phyloP scores from a whole-genome alignment of 495 filamentous ascomycete genomes.

The Elasticomyces elasticus region DNA sequence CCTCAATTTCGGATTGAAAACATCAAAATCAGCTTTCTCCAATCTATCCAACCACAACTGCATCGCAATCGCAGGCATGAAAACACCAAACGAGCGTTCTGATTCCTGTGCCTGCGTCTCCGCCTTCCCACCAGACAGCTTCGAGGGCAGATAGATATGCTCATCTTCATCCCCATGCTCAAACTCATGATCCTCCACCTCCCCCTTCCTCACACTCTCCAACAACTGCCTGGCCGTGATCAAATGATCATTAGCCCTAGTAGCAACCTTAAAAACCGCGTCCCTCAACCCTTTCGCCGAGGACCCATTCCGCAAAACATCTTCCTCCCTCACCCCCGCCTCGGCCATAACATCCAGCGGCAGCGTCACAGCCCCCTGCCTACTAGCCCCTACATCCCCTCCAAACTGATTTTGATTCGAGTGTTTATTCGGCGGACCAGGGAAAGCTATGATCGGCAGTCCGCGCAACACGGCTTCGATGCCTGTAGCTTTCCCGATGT shows the following conservation, averaged over 20 bases:
- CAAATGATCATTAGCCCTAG: constrained; percentile 85
- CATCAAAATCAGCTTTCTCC: constrained; percentile 73
- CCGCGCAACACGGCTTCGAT: constrained; percentile 77
- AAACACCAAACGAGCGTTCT: constrained; percentile 51
- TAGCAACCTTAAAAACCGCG: constrained; percentile 85
- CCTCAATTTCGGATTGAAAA: constrained; percentile 56
- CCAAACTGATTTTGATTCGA: constrained; percentile 36
- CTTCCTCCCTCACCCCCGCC: constrained; percentile 68
- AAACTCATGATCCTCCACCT: constrained; percentile 70
- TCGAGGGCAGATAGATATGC: constrained; percentile 44
- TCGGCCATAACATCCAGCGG: constrained; percentile 87
- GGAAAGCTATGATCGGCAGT: constrained; percentile 73
- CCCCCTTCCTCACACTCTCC: constrained; percentile 58
- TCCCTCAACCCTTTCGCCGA: constrained; percentile 70
- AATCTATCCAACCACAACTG: constrained; percentile 67
- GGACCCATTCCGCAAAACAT: constrained; percentile 70
- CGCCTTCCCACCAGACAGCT: constrained; percentile 8
- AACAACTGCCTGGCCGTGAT: constrained; percentile 92
- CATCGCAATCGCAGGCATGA: constrained; percentile 71
- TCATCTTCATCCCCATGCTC: constrained; percentile 75
- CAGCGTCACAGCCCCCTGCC: constrained; percentile 60
- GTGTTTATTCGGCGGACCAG: constrained; percentile 49
- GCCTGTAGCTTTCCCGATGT: constrained; percentile 87
- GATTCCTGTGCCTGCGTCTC: constrained; percentile 28
- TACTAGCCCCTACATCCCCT: constrained; percentile 31